These are phyloP conservation scores for Sugiyamaella sp. DNA, from an alignment of 1,139 yeast genomes.

Conservation along the genomic window DNA sequence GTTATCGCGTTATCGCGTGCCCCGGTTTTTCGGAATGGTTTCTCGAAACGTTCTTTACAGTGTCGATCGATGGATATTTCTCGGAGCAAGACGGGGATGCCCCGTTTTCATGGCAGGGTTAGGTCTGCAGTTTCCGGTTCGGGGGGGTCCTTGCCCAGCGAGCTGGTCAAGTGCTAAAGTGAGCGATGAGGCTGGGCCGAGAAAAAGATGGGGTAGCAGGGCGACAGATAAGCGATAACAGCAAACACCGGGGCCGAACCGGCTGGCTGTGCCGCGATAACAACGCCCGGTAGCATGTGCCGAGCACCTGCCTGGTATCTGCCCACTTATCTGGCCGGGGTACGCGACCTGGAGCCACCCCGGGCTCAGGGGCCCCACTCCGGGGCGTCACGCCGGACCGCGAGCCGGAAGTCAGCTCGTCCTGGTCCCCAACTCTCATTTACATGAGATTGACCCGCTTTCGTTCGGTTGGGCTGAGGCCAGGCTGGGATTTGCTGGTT, in stretches of 20 bases:
- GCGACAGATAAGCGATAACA: neutral
- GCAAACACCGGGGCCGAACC: neutral
- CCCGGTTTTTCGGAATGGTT: conserved; percentile 18
- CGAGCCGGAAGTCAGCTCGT: too few species aligned
- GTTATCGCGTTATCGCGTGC: conserved; percentile 16
- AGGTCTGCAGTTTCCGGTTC: neutral
- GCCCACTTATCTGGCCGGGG: too few species aligned
- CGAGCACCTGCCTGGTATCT: too few species aligned
- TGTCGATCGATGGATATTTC: conserved; percentile 10
- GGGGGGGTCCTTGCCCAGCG: neutral
- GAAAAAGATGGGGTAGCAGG: conserved; percentile 7
- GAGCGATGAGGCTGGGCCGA: conserved; percentile 4
- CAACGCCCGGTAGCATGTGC: too few species aligned
- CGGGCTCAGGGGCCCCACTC: too few species aligned
- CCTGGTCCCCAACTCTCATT: neutral
- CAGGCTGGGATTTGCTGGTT: too few species aligned
- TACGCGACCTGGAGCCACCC: too few species aligned
- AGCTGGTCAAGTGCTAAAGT: neutral
- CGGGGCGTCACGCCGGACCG: too few species aligned
- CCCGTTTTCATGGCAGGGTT: neutral
- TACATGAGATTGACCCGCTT: neutral
- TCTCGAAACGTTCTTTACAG: neutral
- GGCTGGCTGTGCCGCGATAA: neutral
- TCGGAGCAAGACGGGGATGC: conserved; percentile 12
- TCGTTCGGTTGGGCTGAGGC: neutral